phyloP scores from a whole-genome alignment of 2,329 filamentous ascomycete species.

The Colletotrichum orchidophilum region DNA sequence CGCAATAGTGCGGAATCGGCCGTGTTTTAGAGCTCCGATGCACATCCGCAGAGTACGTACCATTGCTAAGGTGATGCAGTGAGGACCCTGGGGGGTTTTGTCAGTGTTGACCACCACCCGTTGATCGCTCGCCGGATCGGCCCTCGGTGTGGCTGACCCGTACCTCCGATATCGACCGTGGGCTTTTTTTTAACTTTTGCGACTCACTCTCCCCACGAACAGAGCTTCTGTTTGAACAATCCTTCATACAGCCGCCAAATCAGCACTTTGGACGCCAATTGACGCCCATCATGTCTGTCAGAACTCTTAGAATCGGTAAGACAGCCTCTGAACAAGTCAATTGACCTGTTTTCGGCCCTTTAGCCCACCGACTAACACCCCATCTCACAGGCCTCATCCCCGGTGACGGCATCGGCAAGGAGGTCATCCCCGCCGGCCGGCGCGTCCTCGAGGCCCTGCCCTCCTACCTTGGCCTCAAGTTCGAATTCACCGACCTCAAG shows the following conservation, averaged over 20 bases:
- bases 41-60: background rate
- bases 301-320: conserved; percentile 54
- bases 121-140: conserved; percentile 31
- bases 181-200: conserved; percentile 22
- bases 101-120: conserved; percentile 7
- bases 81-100: background rate
- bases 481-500: conserved; percentile 92
- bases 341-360: background rate
- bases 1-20: conserved; percentile 10
- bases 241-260: background rate
- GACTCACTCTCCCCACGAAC: background rate
- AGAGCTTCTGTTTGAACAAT: background rate
- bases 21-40: conserved; percentile 14
- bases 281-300: conserved; percentile 48
- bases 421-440: conserved; percentile 95
- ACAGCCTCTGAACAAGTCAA: background rate
- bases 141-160: conserved; percentile 28
- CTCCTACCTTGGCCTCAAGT: conserved; percentile 88
- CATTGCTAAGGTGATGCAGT: background rate
- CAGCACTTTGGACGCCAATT: conserved; percentile 25
- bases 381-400: conserved; percentile 82
- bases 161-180: conserved; percentile 33
- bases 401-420: conserved; percentile 97
- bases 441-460: conserved; percentile 93
- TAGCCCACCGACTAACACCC: background rate